Percentiles rank a stretch among this genome's conserved stretches.
These are phyloP conservation scores for Trichophyton benhamiae DNA, from an alignment of 2,329 filamentous ascomycete genomes.

Conservation along the genomic window DNA sequence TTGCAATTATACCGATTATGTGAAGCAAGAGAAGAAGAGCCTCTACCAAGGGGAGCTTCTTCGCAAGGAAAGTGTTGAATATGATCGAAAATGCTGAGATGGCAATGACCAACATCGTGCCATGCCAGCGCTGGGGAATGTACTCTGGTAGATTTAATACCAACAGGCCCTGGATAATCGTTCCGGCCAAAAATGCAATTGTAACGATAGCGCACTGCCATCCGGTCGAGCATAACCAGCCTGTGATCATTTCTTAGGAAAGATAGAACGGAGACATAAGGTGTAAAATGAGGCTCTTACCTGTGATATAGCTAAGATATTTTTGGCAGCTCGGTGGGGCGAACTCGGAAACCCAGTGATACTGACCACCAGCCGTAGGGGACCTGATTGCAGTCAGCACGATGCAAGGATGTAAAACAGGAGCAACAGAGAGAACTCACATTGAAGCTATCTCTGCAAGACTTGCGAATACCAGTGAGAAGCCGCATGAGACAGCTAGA, in stretches of 20 bases:
- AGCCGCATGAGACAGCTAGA: constrained; percentile 22
- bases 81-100: constrained; percentile 30
- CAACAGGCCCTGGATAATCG: constrained; percentile 36
- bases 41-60: constrained; percentile 30
- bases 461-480: constrained; percentile 27
- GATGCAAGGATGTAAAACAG: background rate
- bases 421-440: constrained; percentile 16
- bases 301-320: constrained; percentile 35
- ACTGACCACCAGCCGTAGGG: constrained; percentile 30
- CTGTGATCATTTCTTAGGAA: constrained; percentile 12
- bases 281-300: constrained; percentile 14
- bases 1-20: constrained; percentile 31
- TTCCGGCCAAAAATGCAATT: constrained; percentile 34
- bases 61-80: constrained; percentile 33
- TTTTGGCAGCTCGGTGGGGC: constrained; percentile 32
- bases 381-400: constrained; percentile 20
- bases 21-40: constrained; percentile 32
- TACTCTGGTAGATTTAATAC: constrained; percentile 34
- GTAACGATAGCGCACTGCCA: constrained; percentile 37
- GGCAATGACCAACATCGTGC: constrained; percentile 33
- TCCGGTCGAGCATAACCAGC: constrained; percentile 33
- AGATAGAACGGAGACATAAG: background rate
- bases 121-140: constrained; percentile 32
- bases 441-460: constrained; percentile 36
- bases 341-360: constrained; percentile 36